These are phyloP conservation scores for Pythium volutum DNA, from an alignment of 352 stramenopile species.

Conservation along the genomic window DNA sequence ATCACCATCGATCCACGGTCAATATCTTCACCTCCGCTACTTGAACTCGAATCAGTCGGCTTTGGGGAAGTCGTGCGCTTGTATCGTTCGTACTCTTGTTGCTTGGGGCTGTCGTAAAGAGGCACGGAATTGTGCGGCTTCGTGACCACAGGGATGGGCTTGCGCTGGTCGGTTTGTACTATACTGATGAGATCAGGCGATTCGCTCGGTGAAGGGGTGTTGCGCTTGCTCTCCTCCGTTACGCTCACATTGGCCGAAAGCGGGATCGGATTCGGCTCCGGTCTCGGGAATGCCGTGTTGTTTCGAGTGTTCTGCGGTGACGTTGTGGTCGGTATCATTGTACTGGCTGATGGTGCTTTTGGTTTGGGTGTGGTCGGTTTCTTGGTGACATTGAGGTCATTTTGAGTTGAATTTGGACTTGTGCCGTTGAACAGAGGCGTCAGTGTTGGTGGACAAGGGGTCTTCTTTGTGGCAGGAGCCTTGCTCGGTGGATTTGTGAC, in stretches of 20 bases:
- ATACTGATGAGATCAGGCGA: background rate
- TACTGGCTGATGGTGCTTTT: background rate
- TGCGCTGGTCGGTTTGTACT: background rate
- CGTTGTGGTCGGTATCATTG: background rate
- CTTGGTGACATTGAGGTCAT: background rate
- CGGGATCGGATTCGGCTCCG: background rate
- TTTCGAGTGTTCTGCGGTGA: background rate
- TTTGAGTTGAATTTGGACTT: background rate
- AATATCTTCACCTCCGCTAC: background rate
- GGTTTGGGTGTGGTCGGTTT: background rate
- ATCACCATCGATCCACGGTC: constrained; percentile 7
- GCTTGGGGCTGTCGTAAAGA: constrained; percentile 18
- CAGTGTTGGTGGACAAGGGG: no score
- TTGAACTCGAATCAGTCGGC: background rate
- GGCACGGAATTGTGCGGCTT: constrained; percentile 17
- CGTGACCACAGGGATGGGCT: background rate
- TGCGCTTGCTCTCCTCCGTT: background rate
- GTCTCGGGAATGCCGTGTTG: background rate
- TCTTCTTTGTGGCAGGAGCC: no score
- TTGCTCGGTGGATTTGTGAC: no score
- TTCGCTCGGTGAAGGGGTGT: background rate
- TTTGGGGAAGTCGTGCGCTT: constrained; percentile 9
- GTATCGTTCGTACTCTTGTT: constrained; percentile 24
- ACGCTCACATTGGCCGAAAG: background rate
- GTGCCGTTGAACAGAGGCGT: no score